These are phyloP conservation scores for Pseudocercospora cruenta DNA, from an alignment of 2,329 filamentous ascomycete genomes.

Conservation along the genomic window DNA sequence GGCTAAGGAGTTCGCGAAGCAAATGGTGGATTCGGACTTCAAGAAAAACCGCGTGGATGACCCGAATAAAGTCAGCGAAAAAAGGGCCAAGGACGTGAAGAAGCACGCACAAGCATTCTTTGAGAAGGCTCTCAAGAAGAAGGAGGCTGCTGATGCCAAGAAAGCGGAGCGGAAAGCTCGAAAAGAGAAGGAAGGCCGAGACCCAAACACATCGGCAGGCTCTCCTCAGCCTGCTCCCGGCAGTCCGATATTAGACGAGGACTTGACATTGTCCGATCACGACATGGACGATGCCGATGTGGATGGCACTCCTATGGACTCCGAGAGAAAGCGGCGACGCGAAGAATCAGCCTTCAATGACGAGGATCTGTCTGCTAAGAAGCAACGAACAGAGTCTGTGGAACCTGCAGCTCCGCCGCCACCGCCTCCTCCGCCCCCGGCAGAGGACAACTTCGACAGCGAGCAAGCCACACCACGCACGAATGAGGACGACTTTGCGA, in stretches of 20 bases:
- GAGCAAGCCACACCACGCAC: slow-evolving; percentile 18
- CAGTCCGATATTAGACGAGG: slow-evolving; percentile 29
- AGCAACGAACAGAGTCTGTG: slow-evolving; percentile 34
- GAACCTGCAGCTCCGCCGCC: slow-evolving; percentile 42
- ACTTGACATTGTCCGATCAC: slow-evolving; percentile 33
- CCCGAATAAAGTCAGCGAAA: slow-evolving; percentile 74
- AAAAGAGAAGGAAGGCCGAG: slow-evolving; percentile 31
- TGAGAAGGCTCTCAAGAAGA: slow-evolving; percentile 81
- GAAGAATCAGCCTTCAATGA: slow-evolving; percentile 41
- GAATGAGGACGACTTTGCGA: slow-evolving; percentile 18
- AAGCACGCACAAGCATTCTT: slow-evolving; percentile 83
- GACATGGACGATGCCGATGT: slow-evolving; percentile 30
- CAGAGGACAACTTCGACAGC: slow-evolving; percentile 17
- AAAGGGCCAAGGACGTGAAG: slow-evolving; percentile 81
- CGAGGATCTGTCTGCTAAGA: slow-evolving; percentile 36
- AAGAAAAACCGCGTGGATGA: slow-evolving; percentile 86
- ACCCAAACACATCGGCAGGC: slow-evolving; percentile 33
- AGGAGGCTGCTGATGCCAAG: slow-evolving; percentile 67
- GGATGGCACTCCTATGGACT: slow-evolving; percentile 31
- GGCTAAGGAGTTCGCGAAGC: slow-evolving; percentile 72
- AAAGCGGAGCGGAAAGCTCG: slow-evolving; percentile 56
- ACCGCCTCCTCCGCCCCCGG: slow-evolving; percentile 46
- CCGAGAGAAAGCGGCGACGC: slow-evolving; percentile 33
- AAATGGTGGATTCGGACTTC: slow-evolving; percentile 87
- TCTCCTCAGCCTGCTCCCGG: slow-evolving; percentile 31